Evolutionary conservation across 148 eudicot species (phyloP).

Genomic region (Rhododendron griersonianum): DNA sequence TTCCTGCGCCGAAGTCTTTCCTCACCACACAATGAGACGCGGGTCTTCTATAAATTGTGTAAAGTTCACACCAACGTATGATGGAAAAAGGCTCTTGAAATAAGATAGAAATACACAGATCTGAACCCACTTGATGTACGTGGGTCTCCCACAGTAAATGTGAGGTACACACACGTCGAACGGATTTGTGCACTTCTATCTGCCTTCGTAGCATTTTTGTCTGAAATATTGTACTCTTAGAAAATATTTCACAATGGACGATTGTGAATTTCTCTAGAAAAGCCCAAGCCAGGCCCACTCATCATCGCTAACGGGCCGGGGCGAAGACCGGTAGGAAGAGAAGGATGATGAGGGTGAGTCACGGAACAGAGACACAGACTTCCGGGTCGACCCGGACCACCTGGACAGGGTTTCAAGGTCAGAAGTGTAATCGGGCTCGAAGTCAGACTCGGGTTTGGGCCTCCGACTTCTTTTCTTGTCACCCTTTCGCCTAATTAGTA

Average conservation of each 20-base stretch:
- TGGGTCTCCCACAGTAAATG: no score
- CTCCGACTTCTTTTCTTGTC: constrained; percentile 8
- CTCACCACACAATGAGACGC: neutral
- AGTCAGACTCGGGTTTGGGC: neutral
- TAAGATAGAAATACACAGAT: neutral
- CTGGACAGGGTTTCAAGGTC: constrained; percentile 27
- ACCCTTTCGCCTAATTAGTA: constrained; percentile 8
- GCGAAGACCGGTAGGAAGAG: constrained; percentile 46
- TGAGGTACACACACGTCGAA: no score
- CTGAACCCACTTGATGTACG: neutral
- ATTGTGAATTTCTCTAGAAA: constrained; percentile 16
- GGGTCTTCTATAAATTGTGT: neutral
- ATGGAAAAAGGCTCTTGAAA: neutral
- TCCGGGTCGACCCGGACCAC: constrained; percentile 41
- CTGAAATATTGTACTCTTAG: neutral
- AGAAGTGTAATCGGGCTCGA: constrained; percentile 19
- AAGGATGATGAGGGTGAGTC: constrained; percentile 36
- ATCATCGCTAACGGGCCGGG: constrained; percentile 26
- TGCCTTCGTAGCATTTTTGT: neutral
- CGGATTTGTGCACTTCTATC: neutral
- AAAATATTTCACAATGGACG: neutral
- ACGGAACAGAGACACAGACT: constrained; percentile 22
- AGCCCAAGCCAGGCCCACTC: constrained; percentile 44
- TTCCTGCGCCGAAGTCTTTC: neutral
- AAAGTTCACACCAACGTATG: no score